Evolutionary conservation across 345 rosid genomes (phyloP), one percentile per base, ranked within the genome.

Genomic region (Trapa incisa): DNA sequence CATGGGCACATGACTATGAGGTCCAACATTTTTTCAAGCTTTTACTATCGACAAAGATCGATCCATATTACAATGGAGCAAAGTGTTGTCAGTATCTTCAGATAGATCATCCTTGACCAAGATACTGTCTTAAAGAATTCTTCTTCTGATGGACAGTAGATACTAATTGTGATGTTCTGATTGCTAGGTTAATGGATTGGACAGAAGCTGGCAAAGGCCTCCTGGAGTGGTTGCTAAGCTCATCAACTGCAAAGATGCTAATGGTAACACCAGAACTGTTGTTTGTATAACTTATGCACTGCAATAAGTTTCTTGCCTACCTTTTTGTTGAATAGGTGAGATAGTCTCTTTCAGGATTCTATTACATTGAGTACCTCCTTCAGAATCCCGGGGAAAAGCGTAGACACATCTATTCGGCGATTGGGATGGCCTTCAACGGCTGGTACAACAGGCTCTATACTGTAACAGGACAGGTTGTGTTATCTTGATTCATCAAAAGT

Each of bases 371-470:
- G 75, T 90, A 88, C 57, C 83, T 92, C 0, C 79, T 93, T 66
- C 95, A 88, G 81, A 22, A 22, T 22, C 29, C 29, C 29, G 29
- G 29, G 29, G 29, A 22, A 22, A 22, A 22, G 29, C 29, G 29
- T 22, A 22, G 29, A 22, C 29, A 22, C 29, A 22, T 22, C 29
- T 78, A 70, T 71, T 74, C 96, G 37, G 96, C 92, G 1, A 82
- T 90, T 61, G 98, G 98, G 65, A 88, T 90, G 91, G 91, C 96
- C 37, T 77, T 79, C 60, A 88, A 87, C 72, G 97, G 96, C 75
- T 93, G 98, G 98, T 84, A 83, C 75, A 90, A 87, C 84, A 84
- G 97, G 71, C 81, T 93, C 39, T 93, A 90, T 63, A 93, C 98
- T 0, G 92, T 88, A 58, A 90, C 98, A 4, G 98, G 96, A 60